Evolutionary conservation across 2,329 filamentous ascomycete species (phyloP).

Genomic region (Plectosphaerella cucumerina): DNA sequence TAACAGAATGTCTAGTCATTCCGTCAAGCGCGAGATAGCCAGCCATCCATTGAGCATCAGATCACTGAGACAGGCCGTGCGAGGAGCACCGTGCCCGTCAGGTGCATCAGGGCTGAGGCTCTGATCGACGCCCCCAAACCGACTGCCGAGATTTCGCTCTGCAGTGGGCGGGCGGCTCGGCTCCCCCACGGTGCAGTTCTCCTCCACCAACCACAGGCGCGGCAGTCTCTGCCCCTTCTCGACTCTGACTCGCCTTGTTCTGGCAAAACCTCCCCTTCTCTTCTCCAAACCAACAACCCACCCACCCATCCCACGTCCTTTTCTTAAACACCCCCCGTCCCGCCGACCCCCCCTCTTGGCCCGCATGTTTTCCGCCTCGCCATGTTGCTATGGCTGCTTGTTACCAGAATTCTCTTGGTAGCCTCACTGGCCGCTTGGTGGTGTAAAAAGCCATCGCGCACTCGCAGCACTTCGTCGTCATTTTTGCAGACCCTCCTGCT

Average conservation of each 20-base stretch:
- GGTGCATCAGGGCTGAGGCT: no score
- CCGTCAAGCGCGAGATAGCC: no score
- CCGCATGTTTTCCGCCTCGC: constrained; percentile 6
- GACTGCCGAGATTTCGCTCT: constrained; percentile 2
- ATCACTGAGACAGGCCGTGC: no score
- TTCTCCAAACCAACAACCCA: neutral
- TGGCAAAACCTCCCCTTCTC: constrained; percentile 6
- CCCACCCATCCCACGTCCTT: neutral
- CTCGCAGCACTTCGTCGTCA: neutral
- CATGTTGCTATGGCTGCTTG: constrained; percentile 15
- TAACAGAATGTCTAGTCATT: no score
- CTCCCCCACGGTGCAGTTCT: no score
- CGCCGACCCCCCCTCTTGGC: constrained; percentile 1
- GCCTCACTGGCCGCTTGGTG: constrained; percentile 15
- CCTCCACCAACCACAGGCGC: no score
- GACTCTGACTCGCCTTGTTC: constrained; percentile 1
- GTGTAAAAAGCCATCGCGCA: constrained; percentile 9
- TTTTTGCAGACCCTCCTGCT: constrained; percentile 11
- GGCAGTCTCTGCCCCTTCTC: no score
- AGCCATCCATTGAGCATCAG: no score
- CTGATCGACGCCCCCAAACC: neutral
- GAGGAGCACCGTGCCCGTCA: no score
- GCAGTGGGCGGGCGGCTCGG: no score
- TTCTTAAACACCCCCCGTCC: constrained; percentile 3
- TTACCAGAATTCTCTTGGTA: constrained; percentile 13